Base-by-base conservation (phyloP, 768 basidiomycete species). In the Leccinum ochraceum region DNA sequence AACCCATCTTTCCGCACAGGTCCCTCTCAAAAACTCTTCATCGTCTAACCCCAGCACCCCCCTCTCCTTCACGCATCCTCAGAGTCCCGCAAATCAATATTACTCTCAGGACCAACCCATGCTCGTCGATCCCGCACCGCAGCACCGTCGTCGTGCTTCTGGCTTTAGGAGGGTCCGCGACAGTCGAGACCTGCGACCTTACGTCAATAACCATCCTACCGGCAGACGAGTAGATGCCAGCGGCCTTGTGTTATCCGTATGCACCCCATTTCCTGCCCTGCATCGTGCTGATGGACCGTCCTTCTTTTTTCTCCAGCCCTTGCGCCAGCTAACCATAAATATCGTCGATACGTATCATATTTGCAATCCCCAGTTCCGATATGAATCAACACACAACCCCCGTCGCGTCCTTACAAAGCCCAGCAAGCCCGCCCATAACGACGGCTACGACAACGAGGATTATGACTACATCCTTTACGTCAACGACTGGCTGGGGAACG, bases 391-490 rank as follows among this genome's bases (percentile, higher is more conserved):
- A 2, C 92, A 92, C 74, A 99, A 99, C 76, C 97, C 97, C 6
- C 85, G 97, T 53, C 86, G 97, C 54, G 97, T 99, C 17, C 81
- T 99, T 60, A 99, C 97, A 24, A 99, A 99, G 74, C 97, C 97
- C 20, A 94, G 92, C 79, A 97, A 97, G 73, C 92, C 95, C 0
- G 83, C 85, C 0, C 92, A 96, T 73, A 99, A 99, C 74, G 95
- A 98, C 61, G 96, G 96, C 2, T 97, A 88, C 66, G 97, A 99
- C 76, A 99, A 99, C 68, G 96, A 98, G 68, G 97, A 99, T 74
- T 96, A 95, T 69, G 97, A 99, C 73, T 99, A 99, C 70, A 98
- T 99, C 69, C 84, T 99, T 60, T 99, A 98, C 75, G 97, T 99
- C 71, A 99, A 99, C 71, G 97, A 99, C 70, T 95, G 94, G 81